Evolutionary conservation across 164 flowering plant genomes (phyloP).

Genomic region (Aristolochia contorta): DNA sequence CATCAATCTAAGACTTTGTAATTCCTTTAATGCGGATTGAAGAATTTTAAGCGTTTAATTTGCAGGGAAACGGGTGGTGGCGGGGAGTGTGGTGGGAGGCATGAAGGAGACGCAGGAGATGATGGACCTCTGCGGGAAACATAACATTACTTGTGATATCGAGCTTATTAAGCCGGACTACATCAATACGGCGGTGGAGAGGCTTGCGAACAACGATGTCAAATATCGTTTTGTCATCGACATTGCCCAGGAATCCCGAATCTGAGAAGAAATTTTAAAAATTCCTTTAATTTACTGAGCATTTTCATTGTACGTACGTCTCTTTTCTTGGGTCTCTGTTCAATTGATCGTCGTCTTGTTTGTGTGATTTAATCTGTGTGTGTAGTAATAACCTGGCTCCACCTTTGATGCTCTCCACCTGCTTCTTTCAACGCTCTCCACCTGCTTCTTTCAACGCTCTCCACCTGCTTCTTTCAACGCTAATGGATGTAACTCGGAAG

Average conservation of each 20-base stretch:
- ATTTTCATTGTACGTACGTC: too few species aligned
- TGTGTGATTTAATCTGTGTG: neutral
- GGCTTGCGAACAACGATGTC: slow-evolving; percentile 12
- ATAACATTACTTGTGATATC: slow-evolving; percentile 16
- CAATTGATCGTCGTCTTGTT: neutral
- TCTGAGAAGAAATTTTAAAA: too few species aligned
- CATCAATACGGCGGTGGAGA: slow-evolving; percentile 16
- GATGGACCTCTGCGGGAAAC: slow-evolving; percentile 15
- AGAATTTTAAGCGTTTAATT: too few species aligned
- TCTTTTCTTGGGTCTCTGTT: neutral
- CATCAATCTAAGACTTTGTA: neutral
- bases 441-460: too few species aligned
- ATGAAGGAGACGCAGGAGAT: slow-evolving; percentile 22
- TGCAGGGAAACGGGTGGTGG: slow-evolving; percentile 8
- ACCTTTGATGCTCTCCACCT: too few species aligned
- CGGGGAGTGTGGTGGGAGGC: slow-evolving; percentile 17
- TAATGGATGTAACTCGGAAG: too few species aligned
- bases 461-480: too few species aligned
- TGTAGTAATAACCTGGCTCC: neutral
- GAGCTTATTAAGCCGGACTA: slow-evolving; percentile 19
- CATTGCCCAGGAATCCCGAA: neutral
- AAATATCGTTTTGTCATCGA: slow-evolving; percentile 21
- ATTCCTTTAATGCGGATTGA: too few species aligned
- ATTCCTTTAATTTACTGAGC: too few species aligned
- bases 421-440: too few species aligned